A percentile compares a stretch with the other conserved stretches of the same genome.
Evolutionary conservation across 441 rosid genomes (phyloP).

Genomic region (Populus hybrid): DNA sequence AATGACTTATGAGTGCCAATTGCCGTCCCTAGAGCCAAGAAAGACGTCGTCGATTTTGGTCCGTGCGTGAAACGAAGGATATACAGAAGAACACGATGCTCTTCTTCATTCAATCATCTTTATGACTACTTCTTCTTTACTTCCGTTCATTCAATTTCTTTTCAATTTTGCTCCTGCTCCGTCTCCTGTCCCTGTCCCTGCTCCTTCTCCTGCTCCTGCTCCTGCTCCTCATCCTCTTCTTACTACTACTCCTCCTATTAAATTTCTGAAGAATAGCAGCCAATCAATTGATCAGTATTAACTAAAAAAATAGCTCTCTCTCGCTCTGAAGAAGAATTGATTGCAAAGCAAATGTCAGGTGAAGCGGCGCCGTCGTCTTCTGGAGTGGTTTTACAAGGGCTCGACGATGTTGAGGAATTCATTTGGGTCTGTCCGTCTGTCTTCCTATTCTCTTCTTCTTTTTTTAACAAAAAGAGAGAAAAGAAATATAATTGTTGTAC

Average conservation of each 20-base stretch:
- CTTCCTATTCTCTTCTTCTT: neutral
- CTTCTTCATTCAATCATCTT: neutral
- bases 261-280: neutral
- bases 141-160: neutral
- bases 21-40: neutral
- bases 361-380: conserved; percentile 36
- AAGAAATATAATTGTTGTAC: neutral
- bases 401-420: conserved; percentile 57
- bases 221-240: neutral
- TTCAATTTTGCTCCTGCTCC: conserved; percentile 6
- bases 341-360: conserved; percentile 32
- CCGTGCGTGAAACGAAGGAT: conserved; percentile 56
- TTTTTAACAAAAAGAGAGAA: neutral
- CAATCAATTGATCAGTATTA: neutral
- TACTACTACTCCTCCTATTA: neutral
- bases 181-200: neutral
- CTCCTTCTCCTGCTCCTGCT: neutral
- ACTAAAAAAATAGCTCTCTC: neutral
- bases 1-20: neutral
- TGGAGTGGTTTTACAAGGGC: conserved; percentile 33
- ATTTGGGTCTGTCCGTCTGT: conserved; percentile 37
- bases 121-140: neutral
- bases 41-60: conserved; percentile 56
- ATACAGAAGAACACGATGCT: conserved; percentile 38
- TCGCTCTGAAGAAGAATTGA: neutral